These are phyloP conservation scores for Penicillium sp. DNA, from an alignment of 2,329 filamentous ascomycete genomes.

Conservation along the genomic window DNA sequence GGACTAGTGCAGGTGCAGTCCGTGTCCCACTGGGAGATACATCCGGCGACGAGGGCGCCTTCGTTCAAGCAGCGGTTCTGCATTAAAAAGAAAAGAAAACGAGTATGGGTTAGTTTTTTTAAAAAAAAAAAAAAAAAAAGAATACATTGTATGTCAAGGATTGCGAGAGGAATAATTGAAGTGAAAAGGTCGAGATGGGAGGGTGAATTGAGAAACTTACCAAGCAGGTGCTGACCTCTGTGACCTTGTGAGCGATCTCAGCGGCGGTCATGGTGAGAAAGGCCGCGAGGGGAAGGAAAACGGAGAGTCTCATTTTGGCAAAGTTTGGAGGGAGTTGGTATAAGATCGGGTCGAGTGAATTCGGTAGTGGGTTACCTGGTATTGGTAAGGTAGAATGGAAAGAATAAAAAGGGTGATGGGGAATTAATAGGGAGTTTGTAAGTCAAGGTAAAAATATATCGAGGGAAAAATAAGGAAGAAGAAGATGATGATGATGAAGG, in stretches of 20 bases:
- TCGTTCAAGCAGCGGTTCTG: constrained; percentile 13
- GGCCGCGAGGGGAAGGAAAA: constrained; percentile 14
- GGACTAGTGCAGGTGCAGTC: constrained; percentile 15
- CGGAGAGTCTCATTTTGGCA: constrained; percentile 16
- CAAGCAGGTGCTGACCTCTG: constrained; percentile 10
- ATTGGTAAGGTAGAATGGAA: no score
- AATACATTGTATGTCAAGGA: no score
- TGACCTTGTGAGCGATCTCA: constrained; percentile 2
- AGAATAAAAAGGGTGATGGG: no score
- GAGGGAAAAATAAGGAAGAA: no score
- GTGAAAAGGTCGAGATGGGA: no score
- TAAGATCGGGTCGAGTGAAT: no score
- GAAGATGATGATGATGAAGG: no score
- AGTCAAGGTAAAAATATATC: no score
- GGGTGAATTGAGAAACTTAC: background rate
- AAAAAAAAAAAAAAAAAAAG: background rate
- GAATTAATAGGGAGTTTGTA: no score
- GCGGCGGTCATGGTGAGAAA: constrained; percentile 13
- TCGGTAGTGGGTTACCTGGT: background rate
- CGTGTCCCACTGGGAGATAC: constrained; percentile 10
- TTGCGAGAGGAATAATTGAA: no score
- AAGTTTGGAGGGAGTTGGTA: no score
- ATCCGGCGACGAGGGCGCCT: constrained; percentile 12
- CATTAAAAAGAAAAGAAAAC: background rate
- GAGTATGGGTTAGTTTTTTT: background rate